phyloP scores from a whole-genome alignment of 2,329 filamentous ascomycete genomes.

The Clathrospora elynae region DNA sequence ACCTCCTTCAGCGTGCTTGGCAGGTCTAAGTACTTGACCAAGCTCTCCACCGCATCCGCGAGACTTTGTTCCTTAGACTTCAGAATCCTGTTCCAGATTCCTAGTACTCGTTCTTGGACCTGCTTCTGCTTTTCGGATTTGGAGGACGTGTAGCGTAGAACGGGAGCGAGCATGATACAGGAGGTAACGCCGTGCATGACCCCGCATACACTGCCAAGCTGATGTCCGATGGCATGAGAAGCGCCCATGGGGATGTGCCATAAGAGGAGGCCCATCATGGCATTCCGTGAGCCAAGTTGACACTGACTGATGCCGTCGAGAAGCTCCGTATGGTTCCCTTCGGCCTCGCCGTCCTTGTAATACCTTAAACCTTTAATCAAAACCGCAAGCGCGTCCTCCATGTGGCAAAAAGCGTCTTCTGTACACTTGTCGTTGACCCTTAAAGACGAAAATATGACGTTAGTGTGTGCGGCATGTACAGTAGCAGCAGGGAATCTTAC shows the following conservation, averaged over 20 bases:
- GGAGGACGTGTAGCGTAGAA: constrained; percentile 21
- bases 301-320: constrained; percentile 27
- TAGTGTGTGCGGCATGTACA: no score
- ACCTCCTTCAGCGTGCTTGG: constrained; percentile 27
- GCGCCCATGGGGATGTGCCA: constrained; percentile 27
- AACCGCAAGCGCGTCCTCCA: constrained; percentile 28
- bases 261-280: constrained; percentile 28
- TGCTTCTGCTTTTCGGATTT: constrained; percentile 18
- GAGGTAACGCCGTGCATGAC: constrained; percentile 32
- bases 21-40: constrained; percentile 24
- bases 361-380: constrained; percentile 27
- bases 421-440: constrained; percentile 24
- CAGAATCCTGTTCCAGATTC: constrained; percentile 26
- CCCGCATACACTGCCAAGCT: constrained; percentile 26
- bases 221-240: constrained; percentile 31
- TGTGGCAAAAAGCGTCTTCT: constrained; percentile 20
- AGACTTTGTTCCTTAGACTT: constrained; percentile 21
- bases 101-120: constrained; percentile 20
- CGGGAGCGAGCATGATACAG: constrained; percentile 29
- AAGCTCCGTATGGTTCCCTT: constrained; percentile 14
- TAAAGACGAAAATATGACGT: not conserved
- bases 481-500: not conserved
- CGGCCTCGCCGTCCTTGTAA: constrained; percentile 24
- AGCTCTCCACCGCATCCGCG: constrained; percentile 28
- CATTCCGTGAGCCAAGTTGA: constrained; percentile 27